These are phyloP conservation scores for Grosmannia serpens DNA, from an alignment of 2,329 filamentous ascomycete species.

Conservation along the genomic window DNA sequence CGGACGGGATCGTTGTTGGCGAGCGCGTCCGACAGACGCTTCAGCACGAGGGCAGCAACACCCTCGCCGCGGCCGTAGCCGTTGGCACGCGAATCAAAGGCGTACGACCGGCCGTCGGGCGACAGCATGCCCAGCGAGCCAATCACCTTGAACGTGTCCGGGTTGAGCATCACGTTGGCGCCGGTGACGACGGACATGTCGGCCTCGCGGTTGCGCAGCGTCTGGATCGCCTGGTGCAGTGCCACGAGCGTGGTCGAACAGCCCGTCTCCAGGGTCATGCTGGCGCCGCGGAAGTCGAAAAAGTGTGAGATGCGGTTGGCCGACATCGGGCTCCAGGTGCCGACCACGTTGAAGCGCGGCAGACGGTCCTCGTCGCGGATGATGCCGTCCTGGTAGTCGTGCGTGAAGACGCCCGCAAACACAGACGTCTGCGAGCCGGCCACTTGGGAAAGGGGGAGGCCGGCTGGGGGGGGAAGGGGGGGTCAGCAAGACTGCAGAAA, in stretches of 20 bases:
- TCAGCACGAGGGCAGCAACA: slow-evolving; percentile 27
- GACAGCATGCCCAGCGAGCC: slow-evolving; percentile 7
- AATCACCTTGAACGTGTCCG: slow-evolving; percentile 16
- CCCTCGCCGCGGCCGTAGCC: slow-evolving; percentile 38
- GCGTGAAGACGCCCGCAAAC: slow-evolving; percentile 20
- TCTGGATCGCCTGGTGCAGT: slow-evolving; percentile 19
- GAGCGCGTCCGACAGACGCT: slow-evolving; percentile 22
- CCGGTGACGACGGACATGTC: slow-evolving; percentile 19
- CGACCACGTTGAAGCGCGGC: slow-evolving; percentile 15
- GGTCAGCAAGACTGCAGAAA: slow-evolving; percentile 31
- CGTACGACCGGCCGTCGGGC: slow-evolving; percentile 15
- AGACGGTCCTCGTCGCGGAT: slow-evolving; percentile 8
- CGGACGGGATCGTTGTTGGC: slow-evolving; percentile 13
- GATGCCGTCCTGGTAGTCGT: slow-evolving; percentile 15
- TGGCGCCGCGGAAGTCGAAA: slow-evolving; percentile 24
- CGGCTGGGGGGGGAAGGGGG: slow-evolving; percentile 14
- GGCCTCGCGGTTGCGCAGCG: slow-evolving; percentile 15
- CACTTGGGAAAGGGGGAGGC: slow-evolving; percentile 18
- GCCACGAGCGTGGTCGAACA: slow-evolving; percentile 24
- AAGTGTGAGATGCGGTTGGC: slow-evolving; percentile 24
- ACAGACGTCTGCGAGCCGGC: slow-evolving; percentile 19
- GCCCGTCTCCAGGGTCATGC: slow-evolving; percentile 25
- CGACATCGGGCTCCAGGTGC: slow-evolving; percentile 17
- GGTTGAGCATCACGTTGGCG: slow-evolving; percentile 20
- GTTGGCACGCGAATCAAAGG: slow-evolving; percentile 27